These are phyloP conservation scores for Stephanocyclus meneghinianus DNA, from an alignment of 352 stramenopile genomes.

Conservation along the genomic window DNA sequence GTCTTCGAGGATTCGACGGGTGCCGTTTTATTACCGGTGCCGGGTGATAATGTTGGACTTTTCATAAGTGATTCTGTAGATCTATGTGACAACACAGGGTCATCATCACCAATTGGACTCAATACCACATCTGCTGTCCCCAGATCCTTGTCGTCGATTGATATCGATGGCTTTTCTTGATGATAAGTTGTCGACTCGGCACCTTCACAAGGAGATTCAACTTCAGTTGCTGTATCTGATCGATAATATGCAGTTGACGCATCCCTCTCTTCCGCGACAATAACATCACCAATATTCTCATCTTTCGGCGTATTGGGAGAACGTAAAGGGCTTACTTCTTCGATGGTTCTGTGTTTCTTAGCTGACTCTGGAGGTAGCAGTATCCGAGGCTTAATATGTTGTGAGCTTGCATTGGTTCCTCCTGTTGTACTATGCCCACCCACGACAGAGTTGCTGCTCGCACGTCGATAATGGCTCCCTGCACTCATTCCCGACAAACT, in stretches of 20 bases:
- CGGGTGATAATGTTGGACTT: background rate
- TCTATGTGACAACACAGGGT: background rate
- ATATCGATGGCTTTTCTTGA: slow-evolving; percentile 3
- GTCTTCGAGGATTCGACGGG: background rate
- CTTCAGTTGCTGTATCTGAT: slow-evolving; percentile 30
- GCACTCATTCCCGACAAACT: slow-evolving; percentile 43
- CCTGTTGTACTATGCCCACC: background rate
- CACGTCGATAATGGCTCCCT: slow-evolving; percentile 20
- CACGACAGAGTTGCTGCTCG: slow-evolving; percentile 5
- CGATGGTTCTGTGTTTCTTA: slow-evolving; percentile 6
- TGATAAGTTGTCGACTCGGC: background rate
- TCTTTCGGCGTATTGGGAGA: slow-evolving; percentile 6
- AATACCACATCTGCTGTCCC: background rate
- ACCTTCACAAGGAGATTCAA: slow-evolving; percentile 8
- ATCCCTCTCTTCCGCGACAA: slow-evolving; percentile 32
- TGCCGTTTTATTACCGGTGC: background rate
- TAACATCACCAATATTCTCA: slow-evolving; percentile 17
- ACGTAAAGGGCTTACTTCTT: slow-evolving; percentile 27
- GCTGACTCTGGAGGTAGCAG: slow-evolving; percentile 28
- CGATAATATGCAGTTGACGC: slow-evolving; percentile 28
- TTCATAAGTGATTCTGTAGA: slow-evolving; percentile 5
- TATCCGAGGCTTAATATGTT: slow-evolving; percentile 16
- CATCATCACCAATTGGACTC: background rate
- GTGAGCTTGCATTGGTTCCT: slow-evolving; percentile 9
- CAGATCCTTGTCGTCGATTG: background rate